These are phyloP conservation scores for Aspergillus uvarum DNA, from an alignment of 2,329 filamentous ascomycete genomes.

Conservation along the genomic window DNA sequence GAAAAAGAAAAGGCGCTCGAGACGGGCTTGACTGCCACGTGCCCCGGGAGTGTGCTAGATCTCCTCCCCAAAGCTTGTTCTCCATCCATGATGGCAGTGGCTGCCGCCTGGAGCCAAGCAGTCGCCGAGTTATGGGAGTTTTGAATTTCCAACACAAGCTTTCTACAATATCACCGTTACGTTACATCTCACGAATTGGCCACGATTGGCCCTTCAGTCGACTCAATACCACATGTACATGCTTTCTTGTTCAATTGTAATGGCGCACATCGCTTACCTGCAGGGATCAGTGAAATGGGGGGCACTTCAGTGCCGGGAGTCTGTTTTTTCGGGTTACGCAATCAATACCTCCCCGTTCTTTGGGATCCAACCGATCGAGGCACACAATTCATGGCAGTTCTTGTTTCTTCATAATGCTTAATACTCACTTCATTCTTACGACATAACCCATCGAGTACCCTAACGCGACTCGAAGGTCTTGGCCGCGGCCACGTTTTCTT, in stretches of 20 bases:
- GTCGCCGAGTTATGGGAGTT: background rate
- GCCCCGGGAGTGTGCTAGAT: background rate
- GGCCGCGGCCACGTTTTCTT: background rate
- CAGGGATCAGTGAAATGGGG: background rate
- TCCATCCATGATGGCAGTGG: background rate
- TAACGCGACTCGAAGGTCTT: background rate
- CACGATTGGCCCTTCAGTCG: background rate
- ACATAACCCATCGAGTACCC: background rate
- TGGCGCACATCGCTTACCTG: background rate
- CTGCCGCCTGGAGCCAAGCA: conserved; percentile 7
- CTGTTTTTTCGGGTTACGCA: background rate
- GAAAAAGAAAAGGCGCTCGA: conserved; percentile 24
- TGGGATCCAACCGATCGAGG: background rate
- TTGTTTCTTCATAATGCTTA: background rate
- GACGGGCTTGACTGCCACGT: conserved; percentile 11
- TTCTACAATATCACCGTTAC: conserved; percentile 7
- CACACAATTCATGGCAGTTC: background rate
- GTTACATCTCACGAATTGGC: conserved; percentile 6
- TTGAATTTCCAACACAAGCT: background rate
- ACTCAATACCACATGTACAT: background rate
- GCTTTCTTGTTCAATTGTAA: background rate
- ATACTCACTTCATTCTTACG: background rate
- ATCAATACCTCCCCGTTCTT: background rate
- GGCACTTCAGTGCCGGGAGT: background rate
- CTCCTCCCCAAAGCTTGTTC: background rate